Percentiles rank a stretch among this genome's conserved stretches.
Evolutionary conservation across 441 rosid species (phyloP).

Genomic region (Francoa sonchifolia): DNA sequence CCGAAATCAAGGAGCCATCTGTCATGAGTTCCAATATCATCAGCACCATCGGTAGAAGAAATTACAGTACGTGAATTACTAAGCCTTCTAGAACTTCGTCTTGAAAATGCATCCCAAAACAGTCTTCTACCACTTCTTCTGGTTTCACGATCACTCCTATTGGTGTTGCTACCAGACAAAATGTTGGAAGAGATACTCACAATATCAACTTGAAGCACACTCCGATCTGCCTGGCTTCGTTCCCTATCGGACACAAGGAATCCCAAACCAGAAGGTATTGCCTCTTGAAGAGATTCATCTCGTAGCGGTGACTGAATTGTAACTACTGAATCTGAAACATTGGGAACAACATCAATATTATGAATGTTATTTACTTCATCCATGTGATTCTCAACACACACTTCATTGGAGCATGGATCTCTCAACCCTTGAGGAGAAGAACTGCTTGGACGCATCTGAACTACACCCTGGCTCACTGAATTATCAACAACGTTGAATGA

Average conservation of each 20-base stretch:
- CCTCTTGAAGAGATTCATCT: slow-evolving; percentile 23
- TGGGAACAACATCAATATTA: slow-evolving; percentile 16
- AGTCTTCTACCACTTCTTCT: slow-evolving; percentile 40
- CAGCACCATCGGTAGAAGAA: slow-evolving; percentile 30
- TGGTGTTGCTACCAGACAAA: slow-evolving; percentile 28
- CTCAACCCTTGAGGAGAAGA: slow-evolving; percentile 21
- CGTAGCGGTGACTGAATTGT: slow-evolving; percentile 12
- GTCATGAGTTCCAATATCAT: slow-evolving; percentile 29
- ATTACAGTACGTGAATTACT: slow-evolving; percentile 27
- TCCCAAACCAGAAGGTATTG: slow-evolving; percentile 34
- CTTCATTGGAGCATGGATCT: slow-evolving; percentile 16
- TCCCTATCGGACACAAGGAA: slow-evolving; percentile 36
- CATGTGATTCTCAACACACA: slow-evolving; percentile 18
- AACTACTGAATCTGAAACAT: slow-evolving; percentile 20
- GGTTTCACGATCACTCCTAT: slow-evolving; percentile 24
- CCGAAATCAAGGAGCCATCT: slow-evolving; percentile 50
- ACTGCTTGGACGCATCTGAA: slow-evolving; percentile 22
- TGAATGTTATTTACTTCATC: slow-evolving; percentile 14
- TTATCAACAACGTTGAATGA: slow-evolving; percentile 29
- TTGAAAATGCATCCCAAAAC: slow-evolving; percentile 50
- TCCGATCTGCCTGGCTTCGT: slow-evolving; percentile 22
- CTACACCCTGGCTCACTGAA: slow-evolving; percentile 25
- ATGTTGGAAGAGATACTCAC: slow-evolving; percentile 43
- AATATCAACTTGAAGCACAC: slow-evolving; percentile 37
- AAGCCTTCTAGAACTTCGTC: slow-evolving; percentile 33